These are phyloP conservation scores for Verbascum thapsus DNA, from an alignment of 257 asterid genomes.

Conservation along the genomic window DNA sequence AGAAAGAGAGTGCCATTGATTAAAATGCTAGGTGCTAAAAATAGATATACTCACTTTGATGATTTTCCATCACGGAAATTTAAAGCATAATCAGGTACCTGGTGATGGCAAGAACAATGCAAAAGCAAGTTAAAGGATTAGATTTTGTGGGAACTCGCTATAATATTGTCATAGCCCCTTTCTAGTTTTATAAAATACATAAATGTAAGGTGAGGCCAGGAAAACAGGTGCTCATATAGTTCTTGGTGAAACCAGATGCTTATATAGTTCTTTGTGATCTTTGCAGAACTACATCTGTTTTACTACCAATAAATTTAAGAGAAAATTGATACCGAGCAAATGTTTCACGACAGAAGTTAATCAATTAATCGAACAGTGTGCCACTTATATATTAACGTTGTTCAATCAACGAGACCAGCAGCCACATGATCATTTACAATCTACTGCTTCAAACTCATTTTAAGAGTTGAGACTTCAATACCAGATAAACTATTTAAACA, in stretches of 20 bases:
- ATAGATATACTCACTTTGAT: conserved; percentile 35
- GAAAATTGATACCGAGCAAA: background rate
- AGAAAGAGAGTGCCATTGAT: background rate
- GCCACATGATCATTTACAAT: conserved; percentile 13
- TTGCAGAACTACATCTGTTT: no score
- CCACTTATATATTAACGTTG: background rate
- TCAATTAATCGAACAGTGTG: background rate
- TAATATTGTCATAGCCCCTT: background rate
- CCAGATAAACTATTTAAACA: conserved; percentile 18
- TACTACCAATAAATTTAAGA: background rate
- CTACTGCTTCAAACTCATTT: no score
- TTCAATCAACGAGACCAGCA: background rate
- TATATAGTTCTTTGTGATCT: background rate
- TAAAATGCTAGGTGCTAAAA: conserved; percentile 16
- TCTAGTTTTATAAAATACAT: conserved; percentile 7
- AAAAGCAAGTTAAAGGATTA: conserved; percentile 24
- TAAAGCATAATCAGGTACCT: conserved; percentile 53
- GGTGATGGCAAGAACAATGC: conserved; percentile 19
- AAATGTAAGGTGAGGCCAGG: background rate
- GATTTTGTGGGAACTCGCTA: background rate
- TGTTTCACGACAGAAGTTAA: background rate
- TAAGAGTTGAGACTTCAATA: background rate
- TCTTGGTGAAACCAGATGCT: conserved; percentile 11
- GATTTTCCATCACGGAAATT: conserved; percentile 44
- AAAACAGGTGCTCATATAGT: background rate